phyloP scores from a whole-genome alignment of 2,329 filamentous ascomycete genomes.

The Byssoonygena ceratinophila region DNA sequence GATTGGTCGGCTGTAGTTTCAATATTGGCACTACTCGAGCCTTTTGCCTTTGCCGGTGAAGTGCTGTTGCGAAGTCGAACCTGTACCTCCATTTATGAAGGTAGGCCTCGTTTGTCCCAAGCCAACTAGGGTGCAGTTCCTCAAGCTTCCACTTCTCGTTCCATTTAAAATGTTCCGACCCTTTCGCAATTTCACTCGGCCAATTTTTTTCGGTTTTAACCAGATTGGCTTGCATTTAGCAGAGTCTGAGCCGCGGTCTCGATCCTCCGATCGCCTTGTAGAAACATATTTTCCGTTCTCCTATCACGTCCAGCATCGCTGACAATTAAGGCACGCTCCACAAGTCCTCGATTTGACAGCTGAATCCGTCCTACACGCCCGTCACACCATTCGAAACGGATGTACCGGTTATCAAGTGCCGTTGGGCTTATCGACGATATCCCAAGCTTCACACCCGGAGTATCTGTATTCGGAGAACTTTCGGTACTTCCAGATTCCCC shows the following conservation, averaged over 20 bases:
- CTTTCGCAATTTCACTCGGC: not conserved
- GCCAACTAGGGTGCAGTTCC: no score
- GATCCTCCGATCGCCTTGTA: constrained; percentile 27
- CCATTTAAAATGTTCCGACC: no score
- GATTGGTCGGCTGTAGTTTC: no score
- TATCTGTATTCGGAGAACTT: not conserved
- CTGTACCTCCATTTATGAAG: no score
- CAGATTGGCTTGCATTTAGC: not conserved
- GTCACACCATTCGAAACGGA: constrained; percentile 37
- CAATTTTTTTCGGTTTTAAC: not conserved
- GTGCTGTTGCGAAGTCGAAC: no score
- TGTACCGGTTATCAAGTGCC: constrained; percentile 33
- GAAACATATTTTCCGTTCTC: constrained; percentile 26
- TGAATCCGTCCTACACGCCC: constrained; percentile 37
- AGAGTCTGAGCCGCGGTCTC: constrained; percentile 29
- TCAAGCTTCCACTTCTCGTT: no score
- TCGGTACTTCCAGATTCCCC: constrained; percentile 5
- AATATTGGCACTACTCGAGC: no score
- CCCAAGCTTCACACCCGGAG: constrained; percentile 21
- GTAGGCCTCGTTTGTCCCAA: no score
- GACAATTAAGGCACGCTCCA: constrained; percentile 37
- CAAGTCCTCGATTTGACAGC: constrained; percentile 31
- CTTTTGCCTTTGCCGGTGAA: no score
- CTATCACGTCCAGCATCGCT: constrained; percentile 33
- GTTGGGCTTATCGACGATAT: constrained; percentile 30